phyloP scores from a whole-genome alignment of 352 stramenopile genomes.

The Phytophthora brassicae region DNA sequence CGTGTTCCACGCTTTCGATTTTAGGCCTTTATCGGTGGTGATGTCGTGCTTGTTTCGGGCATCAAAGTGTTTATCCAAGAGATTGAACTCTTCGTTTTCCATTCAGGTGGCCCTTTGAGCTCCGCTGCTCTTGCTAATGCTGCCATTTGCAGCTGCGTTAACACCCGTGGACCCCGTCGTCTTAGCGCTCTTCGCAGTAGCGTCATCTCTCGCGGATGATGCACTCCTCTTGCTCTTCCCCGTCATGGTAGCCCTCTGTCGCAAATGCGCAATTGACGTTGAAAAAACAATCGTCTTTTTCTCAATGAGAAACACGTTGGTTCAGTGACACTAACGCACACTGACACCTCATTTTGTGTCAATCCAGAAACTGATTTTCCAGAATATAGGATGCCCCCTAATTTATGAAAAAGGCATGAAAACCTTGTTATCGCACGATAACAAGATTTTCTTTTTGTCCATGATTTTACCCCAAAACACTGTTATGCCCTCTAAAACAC shows the following conservation, averaged over 20 bases:
- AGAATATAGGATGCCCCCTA: not conserved
- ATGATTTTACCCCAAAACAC: conserved; percentile 2
- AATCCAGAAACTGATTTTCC: not conserved
- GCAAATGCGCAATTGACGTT: not conserved
- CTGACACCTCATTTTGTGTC: not conserved
- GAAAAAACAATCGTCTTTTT: not conserved
- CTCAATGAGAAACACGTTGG: not conserved
- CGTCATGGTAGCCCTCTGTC: not conserved
- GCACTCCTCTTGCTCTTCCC: not conserved
- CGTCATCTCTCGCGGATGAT: not conserved
- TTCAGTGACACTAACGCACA: not conserved
- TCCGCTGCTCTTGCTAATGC: not conserved
- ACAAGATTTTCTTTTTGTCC: not conserved
- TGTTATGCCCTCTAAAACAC: not conserved
- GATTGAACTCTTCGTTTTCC: conserved; percentile 12
- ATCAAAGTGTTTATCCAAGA: conserved; percentile 8
- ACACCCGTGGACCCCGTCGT: not conserved
- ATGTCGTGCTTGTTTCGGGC: not conserved
- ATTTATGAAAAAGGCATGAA: conserved; percentile 3
- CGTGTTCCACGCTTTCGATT: conserved; percentile 4
- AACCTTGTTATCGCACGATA: not conserved
- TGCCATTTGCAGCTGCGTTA: not conserved
- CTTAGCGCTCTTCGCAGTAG: not conserved
- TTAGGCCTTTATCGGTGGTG: conserved; percentile 2
- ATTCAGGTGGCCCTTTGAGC: not conserved